phyloP scores from a whole-genome alignment of 2,329 filamentous ascomycete species.

The Microdochium trichocladiopsis region DNA sequence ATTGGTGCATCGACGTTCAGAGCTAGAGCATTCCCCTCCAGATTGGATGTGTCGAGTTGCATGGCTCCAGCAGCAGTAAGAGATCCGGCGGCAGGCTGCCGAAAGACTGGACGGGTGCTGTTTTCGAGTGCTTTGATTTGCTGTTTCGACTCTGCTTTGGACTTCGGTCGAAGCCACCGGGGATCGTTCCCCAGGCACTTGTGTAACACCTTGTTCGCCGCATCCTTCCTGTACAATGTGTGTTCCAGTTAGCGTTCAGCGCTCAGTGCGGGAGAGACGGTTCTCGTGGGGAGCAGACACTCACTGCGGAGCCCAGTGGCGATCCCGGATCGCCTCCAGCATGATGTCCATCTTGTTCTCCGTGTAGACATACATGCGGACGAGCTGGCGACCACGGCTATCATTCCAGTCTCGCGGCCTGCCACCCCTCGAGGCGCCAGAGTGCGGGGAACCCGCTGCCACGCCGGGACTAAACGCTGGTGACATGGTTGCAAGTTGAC shows the following conservation, averaged over 20 bases:
- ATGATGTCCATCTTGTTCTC: slow-evolving; percentile 44
- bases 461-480: background rate
- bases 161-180: slow-evolving; percentile 47
- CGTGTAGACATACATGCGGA: slow-evolving; percentile 50
- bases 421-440: slow-evolving; percentile 22
- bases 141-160: slow-evolving; percentile 41
- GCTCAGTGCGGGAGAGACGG: too few species aligned
- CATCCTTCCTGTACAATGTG: slow-evolving; percentile 37
- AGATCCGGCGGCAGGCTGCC: slow-evolving; percentile 16
- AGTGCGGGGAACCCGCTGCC: background rate
- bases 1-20: background rate
- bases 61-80: slow-evolving; percentile 15
- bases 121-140: slow-evolving; percentile 33
- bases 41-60: background rate
- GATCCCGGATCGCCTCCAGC: slow-evolving; percentile 36
- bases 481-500: background rate
- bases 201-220: slow-evolving; percentile 51
- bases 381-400: slow-evolving; percentile 43
- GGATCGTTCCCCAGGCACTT: slow-evolving; percentile 51
- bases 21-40: slow-evolving; percentile 2
- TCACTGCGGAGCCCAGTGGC: slow-evolving; percentile 38
- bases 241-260: slow-evolving; percentile 6
- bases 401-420: slow-evolving; percentile 50
- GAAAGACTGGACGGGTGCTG: slow-evolving; percentile 18
- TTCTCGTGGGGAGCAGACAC: too few species aligned